A percentile compares a stretch with the other conserved stretches of the same genome.
These are phyloP conservation scores for Imleria badia DNA, from an alignment of 768 basidiomycete species.

Conservation along the genomic window DNA sequence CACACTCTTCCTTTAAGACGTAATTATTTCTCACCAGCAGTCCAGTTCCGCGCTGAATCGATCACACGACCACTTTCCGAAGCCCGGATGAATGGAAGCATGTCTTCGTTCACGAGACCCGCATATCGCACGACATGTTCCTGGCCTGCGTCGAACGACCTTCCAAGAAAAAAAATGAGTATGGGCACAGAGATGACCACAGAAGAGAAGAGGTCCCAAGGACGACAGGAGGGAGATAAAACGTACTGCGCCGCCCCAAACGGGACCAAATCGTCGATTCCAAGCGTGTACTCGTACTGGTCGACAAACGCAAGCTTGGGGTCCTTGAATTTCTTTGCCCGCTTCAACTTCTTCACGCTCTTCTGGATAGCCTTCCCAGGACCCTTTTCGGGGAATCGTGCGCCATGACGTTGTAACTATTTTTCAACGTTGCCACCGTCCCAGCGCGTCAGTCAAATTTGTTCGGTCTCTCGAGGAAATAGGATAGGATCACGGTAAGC, in stretches of 20 bases:
- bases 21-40: constrained; percentile 41
- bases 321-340: constrained; percentile 43
- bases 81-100: constrained; percentile 52
- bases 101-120: constrained; percentile 39
- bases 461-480: not conserved
- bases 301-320: constrained; percentile 50
- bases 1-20: not conserved
- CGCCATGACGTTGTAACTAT: constrained; percentile 79
- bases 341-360: constrained; percentile 54
- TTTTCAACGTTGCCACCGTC: too few relatives aligned
- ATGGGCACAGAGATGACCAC: constrained; percentile 38
- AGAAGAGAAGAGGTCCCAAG: constrained; percentile 30
- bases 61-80: constrained; percentile 55
- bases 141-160: constrained; percentile 50
- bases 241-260: constrained; percentile 69
- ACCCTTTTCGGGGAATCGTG: constrained; percentile 63
- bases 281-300: constrained; percentile 57
- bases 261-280: constrained; percentile 55
- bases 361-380: constrained; percentile 40
- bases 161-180: constrained; percentile 9
- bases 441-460: not conserved
- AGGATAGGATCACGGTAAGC: not conserved
- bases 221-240: constrained; percentile 41
- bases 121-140: constrained; percentile 52
- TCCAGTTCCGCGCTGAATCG: constrained; percentile 67